A percentile compares a stretch with the other conserved stretches of the same genome.
Evolutionary conservation across 495 filamentous ascomycete species (phyloP).

Genomic region (Podospora pseudoanserina): DNA sequence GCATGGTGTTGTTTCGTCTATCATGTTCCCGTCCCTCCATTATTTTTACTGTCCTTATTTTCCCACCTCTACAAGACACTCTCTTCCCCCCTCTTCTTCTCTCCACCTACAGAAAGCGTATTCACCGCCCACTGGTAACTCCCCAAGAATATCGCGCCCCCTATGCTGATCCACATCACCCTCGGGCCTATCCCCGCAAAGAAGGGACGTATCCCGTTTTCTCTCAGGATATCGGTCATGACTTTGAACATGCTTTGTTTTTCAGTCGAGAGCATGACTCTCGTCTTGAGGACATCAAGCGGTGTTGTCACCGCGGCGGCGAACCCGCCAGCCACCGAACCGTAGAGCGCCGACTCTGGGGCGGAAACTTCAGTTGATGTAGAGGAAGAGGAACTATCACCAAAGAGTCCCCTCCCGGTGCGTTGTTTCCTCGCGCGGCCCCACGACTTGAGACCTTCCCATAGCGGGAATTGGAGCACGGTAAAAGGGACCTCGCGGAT

Average conservation of each 20-base stretch:
- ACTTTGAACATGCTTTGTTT: constrained; percentile 56
- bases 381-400: constrained; percentile 12
- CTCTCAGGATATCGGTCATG: constrained; percentile 61
- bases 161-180: constrained; percentile 89
- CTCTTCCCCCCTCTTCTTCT: constrained; percentile 34
- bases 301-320: constrained; percentile 90
- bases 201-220: constrained; percentile 71
- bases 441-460: constrained; percentile 81
- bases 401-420: constrained; percentile 49
- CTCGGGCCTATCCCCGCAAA: constrained; percentile 86
- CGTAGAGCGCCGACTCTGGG: constrained; percentile 80
- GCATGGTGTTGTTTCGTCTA: too few relatives aligned
- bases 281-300: constrained; percentile 92
- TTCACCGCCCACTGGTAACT: constrained; percentile 92
- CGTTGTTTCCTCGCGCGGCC: constrained; percentile 36
- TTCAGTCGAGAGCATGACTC: constrained; percentile 80
- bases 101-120: constrained; percentile 48
- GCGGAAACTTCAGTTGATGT: constrained; percentile 56
- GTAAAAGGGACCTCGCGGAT: constrained; percentile 97
- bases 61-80: constrained; percentile 5
- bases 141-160: constrained; percentile 91
- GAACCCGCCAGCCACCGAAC: constrained; percentile 76
- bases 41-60: not conserved
- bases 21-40: not conserved
- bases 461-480: constrained; percentile 92